A percentile compares a stretch with the other conserved stretches of the same genome.
These are phyloP conservation scores for Globisporangium emineosum DNA, from an alignment of 352 stramenopile species.

Conservation along the genomic window DNA sequence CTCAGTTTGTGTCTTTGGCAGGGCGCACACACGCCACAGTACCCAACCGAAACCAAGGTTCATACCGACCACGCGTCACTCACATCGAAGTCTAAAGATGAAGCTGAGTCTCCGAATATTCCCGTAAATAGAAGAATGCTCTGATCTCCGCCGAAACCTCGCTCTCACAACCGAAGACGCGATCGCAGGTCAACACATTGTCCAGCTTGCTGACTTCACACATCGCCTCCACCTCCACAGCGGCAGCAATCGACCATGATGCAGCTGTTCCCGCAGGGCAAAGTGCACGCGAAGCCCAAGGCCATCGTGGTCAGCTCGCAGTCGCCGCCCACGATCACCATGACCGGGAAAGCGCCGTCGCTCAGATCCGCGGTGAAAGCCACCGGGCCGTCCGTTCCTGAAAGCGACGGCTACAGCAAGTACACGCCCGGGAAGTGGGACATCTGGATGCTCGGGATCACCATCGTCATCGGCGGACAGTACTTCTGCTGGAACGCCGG, in stretches of 20 bases:
- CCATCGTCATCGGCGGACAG: conserved; percentile 23
- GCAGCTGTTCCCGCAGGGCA: not conserved
- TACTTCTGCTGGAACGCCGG: conserved; percentile 38
- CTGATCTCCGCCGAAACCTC: not conserved
- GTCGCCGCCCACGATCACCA: not conserved
- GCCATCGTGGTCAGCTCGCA: not conserved
- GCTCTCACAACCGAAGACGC: not conserved
- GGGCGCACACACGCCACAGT: not conserved
- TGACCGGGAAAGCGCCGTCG: not conserved
- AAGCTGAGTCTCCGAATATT: not conserved
- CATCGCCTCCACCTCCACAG: not conserved
- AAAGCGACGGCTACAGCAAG: not conserved
- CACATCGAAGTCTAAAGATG: not conserved
- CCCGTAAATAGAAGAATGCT: not conserved
- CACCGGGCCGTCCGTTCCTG: not conserved
- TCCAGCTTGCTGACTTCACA: not conserved
- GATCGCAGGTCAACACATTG: not conserved
- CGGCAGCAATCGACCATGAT: not conserved
- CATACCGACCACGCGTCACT: not conserved
- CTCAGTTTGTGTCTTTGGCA: not conserved
- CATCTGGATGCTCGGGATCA: conserved; percentile 3
- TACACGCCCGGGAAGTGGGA: not conserved
- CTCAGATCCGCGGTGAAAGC: not conserved
- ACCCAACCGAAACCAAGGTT: not conserved
- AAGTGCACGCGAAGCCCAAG: not conserved